Percentiles rank a stretch among this genome's conserved stretches.
phyloP scores from a whole-genome alignment of 2,329 filamentous ascomycete genomes.

The Verticillium zaregamsianum region DNA sequence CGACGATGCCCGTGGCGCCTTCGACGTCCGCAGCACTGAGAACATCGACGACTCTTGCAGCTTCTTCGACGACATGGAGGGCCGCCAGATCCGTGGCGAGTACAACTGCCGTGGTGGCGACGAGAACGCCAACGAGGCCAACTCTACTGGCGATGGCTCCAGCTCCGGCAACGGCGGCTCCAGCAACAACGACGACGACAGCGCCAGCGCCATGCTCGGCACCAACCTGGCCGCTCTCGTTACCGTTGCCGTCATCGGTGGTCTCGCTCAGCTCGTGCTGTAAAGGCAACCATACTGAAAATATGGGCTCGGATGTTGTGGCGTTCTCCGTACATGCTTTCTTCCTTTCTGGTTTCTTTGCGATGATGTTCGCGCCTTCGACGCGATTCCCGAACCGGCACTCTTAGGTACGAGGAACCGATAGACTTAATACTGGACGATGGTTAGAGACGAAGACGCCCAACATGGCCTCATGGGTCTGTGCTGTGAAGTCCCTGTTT shows the following conservation, averaged over 20 bases:
- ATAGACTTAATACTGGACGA: constrained; percentile 39
- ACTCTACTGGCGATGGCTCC: constrained; percentile 21
- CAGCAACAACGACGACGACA: constrained; percentile 24
- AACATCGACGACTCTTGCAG: constrained; percentile 55
- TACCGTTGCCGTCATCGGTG: constrained; percentile 41
- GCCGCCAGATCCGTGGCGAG: constrained; percentile 41
- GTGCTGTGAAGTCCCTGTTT: neutral
- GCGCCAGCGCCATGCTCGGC: constrained; percentile 39
- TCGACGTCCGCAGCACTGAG: constrained; percentile 64
- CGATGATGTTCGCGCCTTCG: constrained; percentile 10
- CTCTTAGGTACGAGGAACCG: constrained; percentile 33
- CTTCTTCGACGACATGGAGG: constrained; percentile 41
- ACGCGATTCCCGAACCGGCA: constrained; percentile 11
- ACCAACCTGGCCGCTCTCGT: constrained; percentile 44
- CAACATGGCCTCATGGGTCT: neutral
- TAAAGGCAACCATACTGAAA: constrained; percentile 28
- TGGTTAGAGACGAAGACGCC: constrained; percentile 16
- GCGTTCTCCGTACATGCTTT: constrained; percentile 15
- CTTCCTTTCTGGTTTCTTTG: constrained; percentile 7
- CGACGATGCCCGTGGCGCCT: constrained; percentile 65
- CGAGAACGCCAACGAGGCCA: constrained; percentile 43
- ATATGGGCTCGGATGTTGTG: constrained; percentile 12
- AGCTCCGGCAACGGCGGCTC: constrained; percentile 21
- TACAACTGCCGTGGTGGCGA: constrained; percentile 48
- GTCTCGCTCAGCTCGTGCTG: constrained; percentile 43